Conservation (phyloP, 148 eudicot species). For the Chenopodium album region DNA sequence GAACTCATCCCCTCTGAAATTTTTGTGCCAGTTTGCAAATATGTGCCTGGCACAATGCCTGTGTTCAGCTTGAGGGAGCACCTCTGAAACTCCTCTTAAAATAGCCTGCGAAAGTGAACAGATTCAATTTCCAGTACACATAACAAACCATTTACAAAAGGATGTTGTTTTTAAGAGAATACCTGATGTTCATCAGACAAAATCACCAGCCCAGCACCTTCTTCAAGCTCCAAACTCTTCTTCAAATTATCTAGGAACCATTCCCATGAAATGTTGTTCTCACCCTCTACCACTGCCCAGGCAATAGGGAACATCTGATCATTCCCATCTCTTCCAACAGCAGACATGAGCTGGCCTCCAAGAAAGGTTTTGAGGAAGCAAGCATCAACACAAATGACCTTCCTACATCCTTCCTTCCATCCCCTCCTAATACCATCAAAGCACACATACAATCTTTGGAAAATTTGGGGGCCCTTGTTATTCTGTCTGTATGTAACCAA, state of each 20-base stretch:
- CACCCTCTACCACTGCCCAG: background rate
- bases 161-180: no score
- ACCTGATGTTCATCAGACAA: background rate
- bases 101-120: no score
- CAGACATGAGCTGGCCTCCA: background rate
- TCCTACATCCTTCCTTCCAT: conserved; percentile 1
- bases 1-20: no score
- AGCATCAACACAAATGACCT: background rate
- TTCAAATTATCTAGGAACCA: background rate
- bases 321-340: background rate
- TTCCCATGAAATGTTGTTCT: background rate
- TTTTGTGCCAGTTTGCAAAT: no score
- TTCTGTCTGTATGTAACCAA: no score
- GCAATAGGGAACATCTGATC: background rate
- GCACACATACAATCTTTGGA: no score
- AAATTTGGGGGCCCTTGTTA: no score
- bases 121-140: no score
- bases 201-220: background rate
- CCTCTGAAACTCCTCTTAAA: no score
- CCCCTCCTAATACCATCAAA: background rate
- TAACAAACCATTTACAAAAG: no score
- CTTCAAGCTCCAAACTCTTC: background rate
- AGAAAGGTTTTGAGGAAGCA: conserved; percentile 1
- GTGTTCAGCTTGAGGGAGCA: no score
- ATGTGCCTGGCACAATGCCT: no score